These are phyloP conservation scores for Xerocomellus chrysenteron DNA, from an alignment of 768 basidiomycete species.

Conservation along the genomic window DNA sequence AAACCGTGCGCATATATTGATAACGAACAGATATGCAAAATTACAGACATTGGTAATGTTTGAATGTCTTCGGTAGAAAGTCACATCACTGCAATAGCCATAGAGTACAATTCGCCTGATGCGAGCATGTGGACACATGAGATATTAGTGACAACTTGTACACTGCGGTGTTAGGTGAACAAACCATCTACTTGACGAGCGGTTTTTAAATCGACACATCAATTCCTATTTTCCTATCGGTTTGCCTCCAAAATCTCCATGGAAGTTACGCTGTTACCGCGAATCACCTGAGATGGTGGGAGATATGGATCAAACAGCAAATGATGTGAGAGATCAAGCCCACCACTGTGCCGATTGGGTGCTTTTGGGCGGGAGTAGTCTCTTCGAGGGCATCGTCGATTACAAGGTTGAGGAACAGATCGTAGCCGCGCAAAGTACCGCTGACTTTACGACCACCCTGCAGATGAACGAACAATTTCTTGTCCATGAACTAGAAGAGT, in stretches of 20 bases:
- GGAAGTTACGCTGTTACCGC: constrained; percentile 94
- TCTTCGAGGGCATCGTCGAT: constrained; percentile 96
- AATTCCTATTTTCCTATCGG: constrained; percentile 26
- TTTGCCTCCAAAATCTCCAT: constrained; percentile 85
- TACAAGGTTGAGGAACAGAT: constrained; percentile 97
- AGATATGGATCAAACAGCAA: constrained; percentile 1
- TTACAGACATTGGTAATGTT: background rate
- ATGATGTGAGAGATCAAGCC: constrained; percentile 32
- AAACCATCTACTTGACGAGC: constrained; percentile 8
- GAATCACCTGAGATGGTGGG: constrained; percentile 68
- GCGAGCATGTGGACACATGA: background rate
- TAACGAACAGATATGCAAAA: background rate
- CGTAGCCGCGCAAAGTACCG: constrained; percentile 93
- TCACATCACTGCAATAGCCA: background rate
- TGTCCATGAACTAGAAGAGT: constrained; percentile 89
- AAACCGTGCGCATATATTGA: background rate
- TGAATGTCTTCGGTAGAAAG: background rate
- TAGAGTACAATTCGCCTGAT: constrained; percentile 7
- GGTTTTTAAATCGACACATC: background rate
- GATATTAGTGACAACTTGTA: constrained; percentile 2
- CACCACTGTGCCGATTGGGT: constrained; percentile 90
- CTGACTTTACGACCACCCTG: constrained; percentile 96
- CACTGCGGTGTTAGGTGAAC: background rate
- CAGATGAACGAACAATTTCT: constrained; percentile 90
- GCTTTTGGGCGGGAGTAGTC: constrained; percentile 83